Evolutionary conservation across 2,329 filamentous ascomycete genomes (phyloP).

Genomic region (Hymenoscyphus albidus): DNA sequence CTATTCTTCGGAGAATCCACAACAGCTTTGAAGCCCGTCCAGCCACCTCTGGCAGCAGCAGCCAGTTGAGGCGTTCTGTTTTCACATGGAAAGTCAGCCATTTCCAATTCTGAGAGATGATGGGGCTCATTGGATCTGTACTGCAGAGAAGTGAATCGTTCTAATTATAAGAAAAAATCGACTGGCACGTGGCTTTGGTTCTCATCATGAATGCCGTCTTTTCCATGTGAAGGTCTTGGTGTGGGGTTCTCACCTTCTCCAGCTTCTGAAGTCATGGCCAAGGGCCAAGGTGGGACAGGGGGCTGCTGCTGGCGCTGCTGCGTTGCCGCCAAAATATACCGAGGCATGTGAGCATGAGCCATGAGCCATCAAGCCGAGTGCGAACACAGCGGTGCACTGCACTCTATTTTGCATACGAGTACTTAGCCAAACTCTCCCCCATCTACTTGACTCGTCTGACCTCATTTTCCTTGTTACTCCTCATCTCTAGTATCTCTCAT

Average conservation of each 20-base stretch:
- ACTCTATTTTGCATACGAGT: neutral
- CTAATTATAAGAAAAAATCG: neutral
- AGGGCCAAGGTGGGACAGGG: neutral
- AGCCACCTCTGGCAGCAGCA: no score
- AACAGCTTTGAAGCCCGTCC: neutral
- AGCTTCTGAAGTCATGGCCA: neutral
- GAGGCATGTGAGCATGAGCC: constrained; percentile 13
- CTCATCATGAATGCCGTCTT: neutral
- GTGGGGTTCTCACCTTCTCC: constrained; percentile 6
- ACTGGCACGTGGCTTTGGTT: neutral
- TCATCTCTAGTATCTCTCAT: constrained; percentile 1
- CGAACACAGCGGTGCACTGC: neutral
- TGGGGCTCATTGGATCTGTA: neutral
- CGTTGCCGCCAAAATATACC: constrained; percentile 6
- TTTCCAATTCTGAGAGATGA: neutral
- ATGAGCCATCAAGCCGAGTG: constrained; percentile 3
- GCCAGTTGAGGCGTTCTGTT: neutral
- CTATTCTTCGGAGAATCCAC: neutral
- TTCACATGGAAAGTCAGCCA: neutral
- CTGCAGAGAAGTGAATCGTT: neutral
- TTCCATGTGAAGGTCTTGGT: constrained; percentile 6
- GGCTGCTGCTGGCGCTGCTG: neutral
- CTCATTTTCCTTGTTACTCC: constrained; percentile 6
- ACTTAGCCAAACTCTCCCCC: constrained; percentile 7
- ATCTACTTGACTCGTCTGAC: neutral